These are phyloP conservation scores for Hymenoscyphus scutula DNA, from an alignment of 2,329 filamentous ascomycete genomes.

Conservation along the genomic window DNA sequence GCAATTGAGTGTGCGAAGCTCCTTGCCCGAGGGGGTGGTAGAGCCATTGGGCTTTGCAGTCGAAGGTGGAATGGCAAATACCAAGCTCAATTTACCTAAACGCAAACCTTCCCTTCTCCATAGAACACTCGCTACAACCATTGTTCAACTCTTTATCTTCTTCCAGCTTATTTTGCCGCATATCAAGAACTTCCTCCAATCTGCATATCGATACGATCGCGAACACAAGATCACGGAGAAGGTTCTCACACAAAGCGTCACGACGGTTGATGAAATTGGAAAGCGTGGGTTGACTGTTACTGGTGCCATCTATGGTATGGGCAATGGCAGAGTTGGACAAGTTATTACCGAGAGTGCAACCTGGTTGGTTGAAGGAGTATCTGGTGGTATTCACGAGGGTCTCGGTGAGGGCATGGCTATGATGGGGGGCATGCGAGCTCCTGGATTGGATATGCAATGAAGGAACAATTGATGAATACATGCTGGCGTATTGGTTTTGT, in stretches of 20 bases:
- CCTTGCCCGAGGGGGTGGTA: slow-evolving; percentile 44
- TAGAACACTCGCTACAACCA: slow-evolving; percentile 52
- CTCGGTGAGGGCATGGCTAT: slow-evolving; percentile 52
- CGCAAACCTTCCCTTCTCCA: slow-evolving; percentile 54
- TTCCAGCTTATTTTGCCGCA: slow-evolving; percentile 62
- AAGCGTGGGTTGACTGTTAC: slow-evolving; percentile 51
- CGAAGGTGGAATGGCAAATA: slow-evolving; percentile 1
- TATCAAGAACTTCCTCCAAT: slow-evolving; percentile 50
- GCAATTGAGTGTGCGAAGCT: slow-evolving; percentile 47
- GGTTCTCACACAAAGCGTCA: slow-evolving; percentile 50
- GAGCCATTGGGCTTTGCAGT: slow-evolving; percentile 23
- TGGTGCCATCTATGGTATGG: slow-evolving; percentile 56
- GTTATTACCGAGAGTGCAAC: slow-evolving; percentile 52
- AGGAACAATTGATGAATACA: slow-evolving; percentile 2
- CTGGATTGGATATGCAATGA: slow-evolving; percentile 13
- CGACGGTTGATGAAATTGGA: slow-evolving; percentile 52
- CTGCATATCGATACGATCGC: slow-evolving; percentile 61
- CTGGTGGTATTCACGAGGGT: slow-evolving; percentile 66
- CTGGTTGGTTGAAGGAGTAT: slow-evolving; percentile 63
- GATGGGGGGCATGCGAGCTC: slow-evolving; percentile 37
- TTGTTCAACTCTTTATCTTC: slow-evolving; percentile 58
- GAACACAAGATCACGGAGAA: slow-evolving; percentile 63
- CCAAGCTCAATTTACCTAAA: slow-evolving; percentile 17
- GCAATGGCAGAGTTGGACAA: slow-evolving; percentile 63
- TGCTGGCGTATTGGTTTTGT: neutral